Evolutionary conservation across 495 filamentous ascomycete species (phyloP), one percentile per base, ranked within the genome.

Genomic region (Podospora bellae-mahoneyi): DNA sequence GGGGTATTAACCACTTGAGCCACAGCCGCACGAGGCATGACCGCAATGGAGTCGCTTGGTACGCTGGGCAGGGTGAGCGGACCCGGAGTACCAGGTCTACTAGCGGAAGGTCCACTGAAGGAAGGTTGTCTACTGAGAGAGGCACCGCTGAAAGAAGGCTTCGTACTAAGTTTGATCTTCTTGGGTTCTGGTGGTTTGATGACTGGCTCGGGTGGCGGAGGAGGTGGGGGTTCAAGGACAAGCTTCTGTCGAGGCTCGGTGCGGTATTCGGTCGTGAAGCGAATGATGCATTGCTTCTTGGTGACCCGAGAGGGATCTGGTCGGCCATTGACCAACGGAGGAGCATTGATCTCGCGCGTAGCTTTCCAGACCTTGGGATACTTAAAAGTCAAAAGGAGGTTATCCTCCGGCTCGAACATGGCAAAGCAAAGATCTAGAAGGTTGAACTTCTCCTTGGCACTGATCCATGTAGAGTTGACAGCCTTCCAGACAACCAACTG

Each of bases 401-500:
- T 87, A 23, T 85, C 84, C 3, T 88, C 81, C 0, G 89, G 81
- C 15, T 90, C 86, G 69, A 91, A 95, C 65, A 99, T 81, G 27
- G 92, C 78, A 16, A 79, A 80, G 74, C 91, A 94, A 55, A 97
- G 81, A 68, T 96, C 91, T 20, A 91, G 79, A 3, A 97, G 79
- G 61, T 92, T 88, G n/a, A 84, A 81, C 34, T 94, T 84, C 74
- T 98, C 93, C n/a, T 84, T 75, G 2, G 91, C 68, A 7, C 87
- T 87, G 65, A 92, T 84, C 34, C 75, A 73, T 0, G 85, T 81
- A 0, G 93, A 94, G 54, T 88, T 87, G 60, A 92, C 84, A 20
- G 93, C 93, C 62, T 83, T 81, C 92, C 93, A 96, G 18, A 97
- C 78, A n/a, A 87, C 86, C 15, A 86, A 79, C 69, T 89, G 88